phyloP scores from a whole-genome alignment of 2,329 filamentous ascomycete species.

The Aspergillus glaucus region DNA sequence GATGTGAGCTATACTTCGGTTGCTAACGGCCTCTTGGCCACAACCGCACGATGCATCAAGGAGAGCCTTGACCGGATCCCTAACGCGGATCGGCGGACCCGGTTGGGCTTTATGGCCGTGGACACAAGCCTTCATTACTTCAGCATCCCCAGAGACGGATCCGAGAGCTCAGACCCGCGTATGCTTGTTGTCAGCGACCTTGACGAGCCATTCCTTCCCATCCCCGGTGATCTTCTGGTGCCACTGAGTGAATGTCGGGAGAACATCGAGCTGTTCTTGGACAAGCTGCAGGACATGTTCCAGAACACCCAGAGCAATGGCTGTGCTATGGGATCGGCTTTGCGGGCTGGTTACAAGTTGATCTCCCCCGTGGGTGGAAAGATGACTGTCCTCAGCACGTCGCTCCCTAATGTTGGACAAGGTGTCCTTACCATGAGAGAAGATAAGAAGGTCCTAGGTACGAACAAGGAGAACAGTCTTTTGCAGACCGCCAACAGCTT shows the following conservation, averaged over 20 bases:
- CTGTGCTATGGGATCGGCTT: constrained; percentile 91
- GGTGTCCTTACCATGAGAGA: constrained; percentile 90
- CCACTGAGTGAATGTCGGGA: constrained; percentile 81
- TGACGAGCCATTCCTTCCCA: constrained; percentile 92
- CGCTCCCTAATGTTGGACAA: constrained; percentile 80
- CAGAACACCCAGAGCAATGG: constrained; percentile 82
- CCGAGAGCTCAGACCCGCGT: constrained; percentile 74
- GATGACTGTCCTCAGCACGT: constrained; percentile 83
- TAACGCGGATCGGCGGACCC: constrained; percentile 89
- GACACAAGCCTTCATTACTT: constrained; percentile 96
- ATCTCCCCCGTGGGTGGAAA: constrained; percentile 93
- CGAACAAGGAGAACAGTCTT: constrained; percentile 79
- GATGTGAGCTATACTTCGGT: constrained; percentile 90
- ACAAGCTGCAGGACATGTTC: constrained; percentile 93
- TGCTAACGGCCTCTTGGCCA: constrained; percentile 84
- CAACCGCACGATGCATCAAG: constrained; percentile 84
- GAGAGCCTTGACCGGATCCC: constrained; percentile 95
- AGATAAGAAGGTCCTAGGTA: constrained; percentile 92
- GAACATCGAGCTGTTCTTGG: constrained; percentile 86
- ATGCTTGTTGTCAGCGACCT: constrained; percentile 95
- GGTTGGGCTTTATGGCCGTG: constrained; percentile 90
- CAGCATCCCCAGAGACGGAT: constrained; percentile 79
- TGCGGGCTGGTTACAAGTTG: constrained; percentile 89
- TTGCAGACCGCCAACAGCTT: constrained; percentile 92
- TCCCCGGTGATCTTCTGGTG: constrained; percentile 84